Base-by-base conservation (phyloP, 2,329 filamentous ascomycete genomes). In the Colletotrichum noveboracense region DNA sequence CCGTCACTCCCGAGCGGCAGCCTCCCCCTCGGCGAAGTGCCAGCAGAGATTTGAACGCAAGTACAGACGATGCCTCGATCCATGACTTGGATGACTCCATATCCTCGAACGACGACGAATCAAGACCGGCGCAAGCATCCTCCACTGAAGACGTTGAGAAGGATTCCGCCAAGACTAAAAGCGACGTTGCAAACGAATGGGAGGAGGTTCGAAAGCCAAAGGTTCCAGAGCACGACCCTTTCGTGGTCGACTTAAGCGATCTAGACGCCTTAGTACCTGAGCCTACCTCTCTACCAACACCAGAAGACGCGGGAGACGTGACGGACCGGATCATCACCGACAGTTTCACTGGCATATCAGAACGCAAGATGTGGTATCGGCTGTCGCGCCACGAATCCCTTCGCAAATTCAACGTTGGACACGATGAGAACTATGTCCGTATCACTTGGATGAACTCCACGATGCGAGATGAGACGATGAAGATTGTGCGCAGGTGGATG, bases 301-400 rank as follows among this genome's bases (percentile, higher is more conserved):
- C 58, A 9, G 55, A 21, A 4, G 66, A 77, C 10, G 70, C 81
- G 26, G 77, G 79, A 2, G 80, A 85, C 1, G 79, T 91, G 0
- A 82, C 89, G 1, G 89, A 91, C 34, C 82, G 85, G 34, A 81
- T 89, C 60, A 85, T 90, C 21, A 82, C 81, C 34, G 90, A 93
- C 80, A 89, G 85, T 32, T 92, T 92, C 75, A 84, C 85, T 6
- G 85, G 87, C 4, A 88, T 89, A 5, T 88, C 89, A 4, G 88
- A 93, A 81, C 90, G 92, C 65, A 93, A 91, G 79, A 87, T 87
- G 9, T 94, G 92, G 92, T 93, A 93, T 78, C 90, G 91, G 24
- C 83, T 93, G 21, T 93, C 92, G 9, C 88, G 92, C 7, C 88
- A 87, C 71, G 92, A 91, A 4, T 91, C 91, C 1, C 87, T 89